These are phyloP conservation scores for Lactifluus volemus DNA, from an alignment of 768 basidiomycete species.

Conservation along the genomic window DNA sequence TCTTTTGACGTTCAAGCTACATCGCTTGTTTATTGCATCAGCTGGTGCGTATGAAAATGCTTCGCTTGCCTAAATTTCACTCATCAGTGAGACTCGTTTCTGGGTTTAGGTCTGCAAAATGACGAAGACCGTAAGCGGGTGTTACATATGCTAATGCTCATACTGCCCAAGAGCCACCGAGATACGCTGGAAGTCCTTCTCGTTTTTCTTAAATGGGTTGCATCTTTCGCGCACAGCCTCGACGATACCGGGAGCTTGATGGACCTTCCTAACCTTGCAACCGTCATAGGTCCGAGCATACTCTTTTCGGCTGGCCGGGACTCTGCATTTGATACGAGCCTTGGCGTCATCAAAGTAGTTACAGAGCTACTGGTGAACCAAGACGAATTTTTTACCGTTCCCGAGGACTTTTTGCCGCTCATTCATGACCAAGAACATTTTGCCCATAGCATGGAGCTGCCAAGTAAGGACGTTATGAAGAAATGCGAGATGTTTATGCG, in stretches of 20 bases:
- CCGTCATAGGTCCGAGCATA: conserved; percentile 97
- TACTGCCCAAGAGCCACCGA: conserved; percentile 88
- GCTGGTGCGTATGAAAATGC: conserved; percentile 53
- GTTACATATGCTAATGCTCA: conserved; percentile 75
- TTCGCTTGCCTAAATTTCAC: neutral
- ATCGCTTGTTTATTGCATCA: conserved; percentile 78
- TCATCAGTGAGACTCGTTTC: conserved; percentile 13
- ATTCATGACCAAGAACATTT: conserved; percentile 92
- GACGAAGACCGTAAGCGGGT: conserved; percentile 74
- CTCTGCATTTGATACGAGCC: conserved; percentile 88
- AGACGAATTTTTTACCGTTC: conserved; percentile 94
- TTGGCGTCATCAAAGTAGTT: conserved; percentile 77
- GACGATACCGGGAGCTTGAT: conserved; percentile 97
- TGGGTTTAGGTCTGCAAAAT: conserved; percentile 50
- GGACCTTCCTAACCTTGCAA: conserved; percentile 93
- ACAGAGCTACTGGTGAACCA: conserved; percentile 85
- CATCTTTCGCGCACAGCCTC: conserved; percentile 96
- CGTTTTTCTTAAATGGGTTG: conserved; percentile 99
- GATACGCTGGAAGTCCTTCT: conserved; percentile 98
- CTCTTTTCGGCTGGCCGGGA: conserved; percentile 83
- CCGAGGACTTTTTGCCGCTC: conserved; percentile 78
- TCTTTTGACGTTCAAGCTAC: conserved; percentile 88
- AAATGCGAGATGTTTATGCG: conserved; percentile 90
- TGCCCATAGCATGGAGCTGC: conserved; percentile 75
- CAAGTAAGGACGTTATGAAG: conserved; percentile 92